These are phyloP conservation scores for Giardia muris DNA, from an alignment of 208 protist genomes.

Conservation along the genomic window DNA sequence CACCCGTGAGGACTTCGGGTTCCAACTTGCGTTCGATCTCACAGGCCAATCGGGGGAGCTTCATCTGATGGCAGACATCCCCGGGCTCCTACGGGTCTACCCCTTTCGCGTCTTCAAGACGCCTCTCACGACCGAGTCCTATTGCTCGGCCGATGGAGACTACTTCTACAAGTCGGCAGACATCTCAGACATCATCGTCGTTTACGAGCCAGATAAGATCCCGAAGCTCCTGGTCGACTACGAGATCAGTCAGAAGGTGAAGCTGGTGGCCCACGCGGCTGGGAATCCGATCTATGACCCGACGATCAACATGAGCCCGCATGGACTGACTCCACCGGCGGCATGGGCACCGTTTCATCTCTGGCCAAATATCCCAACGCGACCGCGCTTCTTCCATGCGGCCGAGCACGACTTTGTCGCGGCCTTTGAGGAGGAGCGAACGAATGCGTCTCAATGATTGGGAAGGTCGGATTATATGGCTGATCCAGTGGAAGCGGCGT, in stretches of 20 bases:
- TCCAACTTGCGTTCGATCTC: slow-evolving; percentile 2
- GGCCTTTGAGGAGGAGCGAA: neutral
- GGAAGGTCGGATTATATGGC: too few species aligned
- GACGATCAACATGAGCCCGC: neutral
- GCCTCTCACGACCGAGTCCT: neutral
- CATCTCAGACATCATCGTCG: slow-evolving; percentile 11
- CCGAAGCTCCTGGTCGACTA: slow-evolving; percentile 7
- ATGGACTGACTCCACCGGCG: slow-evolving; percentile 1
- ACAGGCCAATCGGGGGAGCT: neutral
- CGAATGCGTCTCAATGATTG: too few species aligned
- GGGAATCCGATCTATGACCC: neutral
- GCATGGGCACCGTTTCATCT: slow-evolving; percentile 13
- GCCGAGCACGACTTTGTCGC: neutral
- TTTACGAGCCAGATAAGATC: slow-evolving; percentile 5
- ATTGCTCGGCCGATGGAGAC: neutral
- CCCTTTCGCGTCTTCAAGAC: neutral
- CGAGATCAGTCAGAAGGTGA: neutral
- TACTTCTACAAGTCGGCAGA: slow-evolving; percentile 23
- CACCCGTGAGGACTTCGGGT: neutral
- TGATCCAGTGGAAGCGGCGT: too few species aligned
- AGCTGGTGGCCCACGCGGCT: neutral
- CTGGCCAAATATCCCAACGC: neutral
- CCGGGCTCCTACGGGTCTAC: neutral
- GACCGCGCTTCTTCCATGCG: slow-evolving; percentile 45
- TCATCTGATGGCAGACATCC: neutral